These are phyloP conservation scores for Phlegmacium glaucopus DNA, from an alignment of 768 basidiomycete genomes.

Conservation along the genomic window DNA sequence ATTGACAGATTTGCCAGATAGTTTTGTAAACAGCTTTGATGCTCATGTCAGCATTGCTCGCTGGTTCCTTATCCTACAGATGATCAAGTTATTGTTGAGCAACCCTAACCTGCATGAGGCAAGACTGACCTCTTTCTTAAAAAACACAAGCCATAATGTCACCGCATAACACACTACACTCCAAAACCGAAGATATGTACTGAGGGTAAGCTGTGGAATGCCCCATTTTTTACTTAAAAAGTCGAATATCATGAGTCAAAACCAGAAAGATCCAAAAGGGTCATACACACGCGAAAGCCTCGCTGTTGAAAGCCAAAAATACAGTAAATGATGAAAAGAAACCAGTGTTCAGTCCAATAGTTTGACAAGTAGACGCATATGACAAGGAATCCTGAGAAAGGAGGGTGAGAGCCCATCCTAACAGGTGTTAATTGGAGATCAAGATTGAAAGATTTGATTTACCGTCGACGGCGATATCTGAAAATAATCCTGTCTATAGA, in stretches of 20 bases:
- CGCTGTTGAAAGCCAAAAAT: conserved; percentile 94
- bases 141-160: conserved; percentile 84
- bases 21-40: conserved; percentile 87
- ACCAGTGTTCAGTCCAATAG: conserved; percentile 93
- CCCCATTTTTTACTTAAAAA: conserved; percentile 66
- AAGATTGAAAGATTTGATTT: conserved; percentile 20
- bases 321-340: conserved; percentile 97
- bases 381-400: conserved; percentile 93
- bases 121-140: conserved; percentile 78
- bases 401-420: conserved; percentile 78
- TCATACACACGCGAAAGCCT: conserved; percentile 75
- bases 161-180: conserved; percentile 74
- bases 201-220: conserved; percentile 65
- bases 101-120: background rate
- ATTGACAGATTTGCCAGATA: conserved; percentile 90
- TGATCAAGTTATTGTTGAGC: background rate
- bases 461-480: conserved; percentile 99
- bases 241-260: background rate
- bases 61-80: conserved; percentile 67
- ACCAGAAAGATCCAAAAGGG: background rate
- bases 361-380: conserved; percentile 97
- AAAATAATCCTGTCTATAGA: conserved; percentile 14
- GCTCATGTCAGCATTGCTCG: conserved; percentile 82
- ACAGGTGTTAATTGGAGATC: background rate
- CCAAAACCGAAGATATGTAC: conserved; percentile 86